Conservation (phyloP, 2,329 filamentous ascomycete species). For the Paraconiothyrium brasiliense region DNA sequence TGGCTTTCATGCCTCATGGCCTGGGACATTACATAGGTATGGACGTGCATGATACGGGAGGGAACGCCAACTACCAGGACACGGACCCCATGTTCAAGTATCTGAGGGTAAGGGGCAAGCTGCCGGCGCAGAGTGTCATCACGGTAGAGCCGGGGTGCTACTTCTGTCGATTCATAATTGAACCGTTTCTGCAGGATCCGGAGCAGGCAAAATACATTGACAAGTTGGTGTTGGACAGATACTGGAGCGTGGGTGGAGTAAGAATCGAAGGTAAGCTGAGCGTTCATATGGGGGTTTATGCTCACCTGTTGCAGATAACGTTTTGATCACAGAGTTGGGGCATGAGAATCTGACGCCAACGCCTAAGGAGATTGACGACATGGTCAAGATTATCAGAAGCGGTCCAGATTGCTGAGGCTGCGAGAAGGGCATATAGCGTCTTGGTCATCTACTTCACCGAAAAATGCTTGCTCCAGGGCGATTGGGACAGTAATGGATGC, state of each 20-base stretch:
- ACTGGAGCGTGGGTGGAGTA: slow-evolving; percentile 85
- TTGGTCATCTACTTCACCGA: too few relatives aligned
- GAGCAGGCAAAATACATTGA: slow-evolving; percentile 72
- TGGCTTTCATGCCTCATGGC: slow-evolving; percentile 62
- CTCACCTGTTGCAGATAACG: slow-evolving; percentile 67
- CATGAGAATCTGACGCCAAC: slow-evolving; percentile 85
- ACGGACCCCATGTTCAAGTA: slow-evolving; percentile 87
- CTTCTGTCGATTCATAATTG: slow-evolving; percentile 77
- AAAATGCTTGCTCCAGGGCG: too few relatives aligned
- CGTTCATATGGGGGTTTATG: neutral
- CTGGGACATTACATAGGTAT: slow-evolving; percentile 62
- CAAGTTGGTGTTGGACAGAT: slow-evolving; percentile 69
- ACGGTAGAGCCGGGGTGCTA: slow-evolving; percentile 95
- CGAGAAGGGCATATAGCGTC: too few relatives aligned
- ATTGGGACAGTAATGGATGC: too few relatives aligned
- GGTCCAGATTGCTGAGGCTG: slow-evolving; percentile 5
- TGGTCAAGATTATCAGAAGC: slow-evolving; percentile 67
- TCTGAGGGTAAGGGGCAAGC: slow-evolving; percentile 76
- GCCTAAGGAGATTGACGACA: slow-evolving; percentile 75
- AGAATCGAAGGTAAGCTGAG: slow-evolving; percentile 73
- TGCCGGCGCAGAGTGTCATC: slow-evolving; percentile 84
- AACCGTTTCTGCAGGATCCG: slow-evolving; percentile 72
- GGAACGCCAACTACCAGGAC: slow-evolving; percentile 66
- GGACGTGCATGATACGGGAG: slow-evolving; percentile 62
- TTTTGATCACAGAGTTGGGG: slow-evolving; percentile 80